Percentiles rank a stretch among this genome's conserved stretches.
Conservation (phyloP, 441 rosid genomes). For the Theobroma grandiflorum region DNA sequence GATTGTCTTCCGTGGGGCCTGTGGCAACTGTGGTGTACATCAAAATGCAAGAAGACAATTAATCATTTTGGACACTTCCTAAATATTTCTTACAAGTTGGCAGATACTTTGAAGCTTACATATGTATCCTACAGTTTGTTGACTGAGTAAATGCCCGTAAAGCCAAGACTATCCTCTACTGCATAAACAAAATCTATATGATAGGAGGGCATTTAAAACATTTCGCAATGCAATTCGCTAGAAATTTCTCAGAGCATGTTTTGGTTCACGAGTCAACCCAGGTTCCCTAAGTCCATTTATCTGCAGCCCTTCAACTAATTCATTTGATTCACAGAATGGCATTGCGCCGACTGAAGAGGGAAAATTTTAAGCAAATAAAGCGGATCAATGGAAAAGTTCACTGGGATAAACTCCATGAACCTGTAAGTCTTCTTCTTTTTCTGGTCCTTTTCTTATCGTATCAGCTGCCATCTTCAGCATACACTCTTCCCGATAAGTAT, state of each 20-base stretch:
- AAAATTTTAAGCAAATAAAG: background rate
- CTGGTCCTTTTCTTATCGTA: slow-evolving; percentile 25
- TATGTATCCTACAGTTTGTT: background rate
- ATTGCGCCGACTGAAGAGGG: background rate
- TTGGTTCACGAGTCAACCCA: slow-evolving; percentile 11
- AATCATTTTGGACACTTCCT: background rate
- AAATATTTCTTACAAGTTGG: background rate
- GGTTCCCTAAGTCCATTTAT: slow-evolving; percentile 2
- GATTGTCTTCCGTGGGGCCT: background rate
- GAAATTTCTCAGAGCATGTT: background rate
- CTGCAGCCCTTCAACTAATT: background rate
- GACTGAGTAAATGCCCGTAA: background rate
- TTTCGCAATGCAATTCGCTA: background rate
- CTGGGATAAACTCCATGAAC: slow-evolving; percentile 2
- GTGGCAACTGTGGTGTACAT: background rate
- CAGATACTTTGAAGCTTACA: background rate
- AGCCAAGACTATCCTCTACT: background rate
- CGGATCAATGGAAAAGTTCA: slow-evolving; percentile 22
- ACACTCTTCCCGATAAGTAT: slow-evolving; percentile 42
- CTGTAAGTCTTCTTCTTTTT: slow-evolving; percentile 21
- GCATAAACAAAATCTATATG: background rate
- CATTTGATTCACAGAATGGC: background rate
- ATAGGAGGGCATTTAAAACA: background rate
- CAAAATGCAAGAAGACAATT: background rate
- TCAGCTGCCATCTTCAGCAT: slow-evolving; percentile 27